Percentiles rank a stretch among this genome's conserved stretches.
phyloP scores from a whole-genome alignment of 257 asterid species.

The Voacanga thouarsii region DNA sequence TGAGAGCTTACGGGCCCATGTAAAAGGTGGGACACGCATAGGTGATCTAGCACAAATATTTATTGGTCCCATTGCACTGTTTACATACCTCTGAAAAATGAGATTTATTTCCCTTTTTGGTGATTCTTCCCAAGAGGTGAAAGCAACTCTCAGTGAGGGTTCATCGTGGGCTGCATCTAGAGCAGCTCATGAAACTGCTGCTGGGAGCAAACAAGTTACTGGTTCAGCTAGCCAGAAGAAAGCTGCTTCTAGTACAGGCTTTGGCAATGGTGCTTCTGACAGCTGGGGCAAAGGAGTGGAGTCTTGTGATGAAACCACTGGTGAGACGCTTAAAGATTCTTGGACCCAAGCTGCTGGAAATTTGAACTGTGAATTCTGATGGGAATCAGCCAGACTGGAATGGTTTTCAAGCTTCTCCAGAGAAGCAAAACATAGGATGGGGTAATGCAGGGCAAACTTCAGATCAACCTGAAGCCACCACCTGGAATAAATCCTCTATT shows the following conservation, averaged over 20 bases:
- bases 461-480: slow-evolving; percentile 35
- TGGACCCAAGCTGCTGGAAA: slow-evolving; percentile 56
- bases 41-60: slow-evolving; percentile 91
- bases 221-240: slow-evolving; percentile 52
- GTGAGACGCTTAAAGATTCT: slow-evolving; percentile 23
- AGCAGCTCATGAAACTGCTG: slow-evolving; percentile 30
- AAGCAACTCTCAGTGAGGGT: slow-evolving; percentile 40
- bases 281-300: slow-evolving; percentile 54
- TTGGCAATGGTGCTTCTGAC: slow-evolving; percentile 21
- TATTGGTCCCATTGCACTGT: slow-evolving; percentile 5
- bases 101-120: slow-evolving; percentile 19
- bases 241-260: slow-evolving; percentile 27
- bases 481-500: slow-evolving; percentile 36
- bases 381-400: slow-evolving; percentile 46
- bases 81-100: background rate
- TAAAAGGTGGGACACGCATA: slow-evolving; percentile 86
- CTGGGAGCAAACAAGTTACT: slow-evolving; percentile 33
- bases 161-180: slow-evolving; percentile 71
- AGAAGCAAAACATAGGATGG: slow-evolving; percentile 32
- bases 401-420: slow-evolving; percentile 36
- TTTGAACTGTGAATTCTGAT: slow-evolving; percentile 32
- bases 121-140: slow-evolving; percentile 56
- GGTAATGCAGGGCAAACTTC: slow-evolving; percentile 31
- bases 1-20: slow-evolving; percentile 91
- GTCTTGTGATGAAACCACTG: slow-evolving; percentile 28